Evolutionary conservation across 2,329 filamentous ascomycete species (phyloP).

Genomic region (Aspergillus piperis): DNA sequence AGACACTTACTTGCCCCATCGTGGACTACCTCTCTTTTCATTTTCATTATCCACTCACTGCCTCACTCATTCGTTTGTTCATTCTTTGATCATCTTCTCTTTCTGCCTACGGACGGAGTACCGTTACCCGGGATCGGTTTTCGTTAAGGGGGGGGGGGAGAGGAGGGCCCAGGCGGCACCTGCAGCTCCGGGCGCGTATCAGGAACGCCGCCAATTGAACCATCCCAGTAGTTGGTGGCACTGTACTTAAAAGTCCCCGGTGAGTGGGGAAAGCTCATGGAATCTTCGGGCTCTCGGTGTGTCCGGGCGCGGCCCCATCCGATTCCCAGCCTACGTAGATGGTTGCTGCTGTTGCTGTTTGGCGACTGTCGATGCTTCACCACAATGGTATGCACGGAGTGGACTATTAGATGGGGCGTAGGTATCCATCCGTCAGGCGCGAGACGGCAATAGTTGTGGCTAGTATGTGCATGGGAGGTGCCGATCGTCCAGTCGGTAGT

Average conservation of each 20-base stretch:
- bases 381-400: no score
- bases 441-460: no score
- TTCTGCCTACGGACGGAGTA: neutral
- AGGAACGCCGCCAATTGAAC: constrained; percentile 15
- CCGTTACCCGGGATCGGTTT: neutral
- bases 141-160: neutral
- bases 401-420: no score
- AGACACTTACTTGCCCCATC: neutral
- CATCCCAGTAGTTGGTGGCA: neutral
- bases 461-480: no score
- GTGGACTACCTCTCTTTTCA: no score
- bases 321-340: neutral
- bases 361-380: no score
- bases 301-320: neutral
- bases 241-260: neutral
- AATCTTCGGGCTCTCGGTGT: constrained; percentile 10
- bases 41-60: neutral
- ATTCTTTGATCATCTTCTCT: neutral
- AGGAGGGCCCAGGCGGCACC: neutral
- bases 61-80: neutral
- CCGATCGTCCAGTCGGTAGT: no score
- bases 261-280: constrained; percentile 5
- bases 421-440: no score
- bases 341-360: neutral
- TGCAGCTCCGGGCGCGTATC: constrained; percentile 17